Conservation (phyloP, 257 asterid species). For the Ballota nigra region DNA sequence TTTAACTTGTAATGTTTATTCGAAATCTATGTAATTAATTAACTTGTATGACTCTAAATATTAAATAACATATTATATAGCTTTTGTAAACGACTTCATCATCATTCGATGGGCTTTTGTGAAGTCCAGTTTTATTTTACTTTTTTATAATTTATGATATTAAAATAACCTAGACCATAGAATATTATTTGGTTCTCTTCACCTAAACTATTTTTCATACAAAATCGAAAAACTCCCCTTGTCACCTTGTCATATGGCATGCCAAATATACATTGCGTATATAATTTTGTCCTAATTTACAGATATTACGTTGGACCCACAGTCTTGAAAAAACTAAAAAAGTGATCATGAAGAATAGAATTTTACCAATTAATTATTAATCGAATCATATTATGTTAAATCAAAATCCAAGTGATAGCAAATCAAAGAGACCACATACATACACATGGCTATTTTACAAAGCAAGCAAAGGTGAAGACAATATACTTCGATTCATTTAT, state of each 20-base stretch:
- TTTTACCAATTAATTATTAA: not conserved
- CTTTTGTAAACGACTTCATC: too few relatives aligned
- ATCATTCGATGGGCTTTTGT: not conserved
- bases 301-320: constrained; percentile 6
- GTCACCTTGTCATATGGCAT: not conserved
- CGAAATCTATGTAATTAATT: too few relatives aligned
- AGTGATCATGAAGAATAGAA: not conserved
- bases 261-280: not conserved
- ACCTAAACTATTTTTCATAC: not conserved
- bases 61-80: too few relatives aligned
- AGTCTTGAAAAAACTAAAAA: not conserved
- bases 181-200: not conserved
- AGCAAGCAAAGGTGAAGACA: constrained; percentile 1
- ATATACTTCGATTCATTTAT: not conserved
- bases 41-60: too few relatives aligned
- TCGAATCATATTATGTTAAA: not conserved
- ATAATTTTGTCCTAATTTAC: not conserved
- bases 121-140: too few relatives aligned
- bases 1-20: too few relatives aligned
- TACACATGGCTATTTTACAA: constrained; percentile 7
- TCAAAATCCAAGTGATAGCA: constrained; percentile 5
- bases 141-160: too few relatives aligned
- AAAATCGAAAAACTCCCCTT: not conserved
- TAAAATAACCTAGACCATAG: not conserved
- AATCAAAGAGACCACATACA: not conserved